Evolutionary conservation across 805 yeast genomes (phyloP).

Genomic region (Isabelozyma gotoi): DNA sequence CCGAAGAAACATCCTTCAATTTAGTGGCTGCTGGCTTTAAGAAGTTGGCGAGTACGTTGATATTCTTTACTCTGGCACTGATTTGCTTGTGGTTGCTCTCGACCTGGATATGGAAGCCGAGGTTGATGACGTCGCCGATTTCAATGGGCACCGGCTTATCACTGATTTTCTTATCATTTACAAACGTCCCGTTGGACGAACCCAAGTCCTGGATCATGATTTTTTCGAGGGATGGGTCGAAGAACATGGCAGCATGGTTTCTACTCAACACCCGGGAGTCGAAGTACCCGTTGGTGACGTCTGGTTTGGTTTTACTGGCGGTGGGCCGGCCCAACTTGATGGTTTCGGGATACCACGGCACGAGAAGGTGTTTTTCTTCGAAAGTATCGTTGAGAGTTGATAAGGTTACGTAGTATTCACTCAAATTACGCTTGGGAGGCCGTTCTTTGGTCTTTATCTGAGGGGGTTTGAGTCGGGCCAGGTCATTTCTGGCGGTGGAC

Average conservation of each 20-base stretch:
- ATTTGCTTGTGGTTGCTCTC: slow-evolving; percentile 78
- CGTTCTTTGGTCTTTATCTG: neutral
- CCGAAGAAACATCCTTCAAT: slow-evolving; percentile 4
- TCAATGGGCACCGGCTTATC: slow-evolving; percentile 62
- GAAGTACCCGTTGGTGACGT: slow-evolving; percentile 83
- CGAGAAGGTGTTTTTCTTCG: slow-evolving; percentile 70
- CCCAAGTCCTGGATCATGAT: slow-evolving; percentile 83
- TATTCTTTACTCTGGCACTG: slow-evolving; percentile 76
- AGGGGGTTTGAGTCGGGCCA: slow-evolving; percentile 8
- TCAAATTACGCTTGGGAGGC: slow-evolving; percentile 22
- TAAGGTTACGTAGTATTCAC: slow-evolving; percentile 64
- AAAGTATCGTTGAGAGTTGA: slow-evolving; percentile 80
- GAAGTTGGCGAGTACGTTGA: slow-evolving; percentile 51
- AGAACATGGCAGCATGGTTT: slow-evolving; percentile 88
- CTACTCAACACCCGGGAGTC: slow-evolving; percentile 91
- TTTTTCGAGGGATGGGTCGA: slow-evolving; percentile 61
- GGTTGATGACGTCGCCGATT: slow-evolving; percentile 83
- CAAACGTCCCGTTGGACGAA: slow-evolving; percentile 92
- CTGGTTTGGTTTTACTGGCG: slow-evolving; percentile 57
- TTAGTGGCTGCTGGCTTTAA: slow-evolving; percentile 3
- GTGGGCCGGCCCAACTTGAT: slow-evolving; percentile 89
- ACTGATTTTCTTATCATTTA: slow-evolving; percentile 71
- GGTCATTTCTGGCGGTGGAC: slow-evolving; percentile 10
- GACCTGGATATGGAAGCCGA: slow-evolving; percentile 85
- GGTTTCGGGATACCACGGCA: slow-evolving; percentile 81